Evolutionary conservation across 805 yeast genomes (phyloP).

Genomic region (Teunomyces cretensis): DNA sequence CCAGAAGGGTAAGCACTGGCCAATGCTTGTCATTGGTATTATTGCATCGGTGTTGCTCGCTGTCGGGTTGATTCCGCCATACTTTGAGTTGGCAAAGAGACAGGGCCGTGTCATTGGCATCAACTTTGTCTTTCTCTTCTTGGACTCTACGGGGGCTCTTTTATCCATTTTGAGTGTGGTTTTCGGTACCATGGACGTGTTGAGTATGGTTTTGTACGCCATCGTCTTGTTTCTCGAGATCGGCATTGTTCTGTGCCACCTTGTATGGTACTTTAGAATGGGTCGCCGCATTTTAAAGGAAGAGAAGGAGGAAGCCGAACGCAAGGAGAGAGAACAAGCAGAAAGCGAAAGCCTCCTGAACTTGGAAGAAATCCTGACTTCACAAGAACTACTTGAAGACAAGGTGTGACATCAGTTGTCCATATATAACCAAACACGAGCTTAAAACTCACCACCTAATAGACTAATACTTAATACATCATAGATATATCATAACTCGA

Average conservation of each 20-base stretch:
- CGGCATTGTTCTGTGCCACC: slow-evolving; percentile 73
- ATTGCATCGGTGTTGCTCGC: slow-evolving; percentile 76
- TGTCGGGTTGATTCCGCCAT: slow-evolving; percentile 83
- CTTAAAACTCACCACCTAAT: not conserved
- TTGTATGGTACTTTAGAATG: slow-evolving; percentile 57
- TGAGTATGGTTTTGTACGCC: slow-evolving; percentile 76
- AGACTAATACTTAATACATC: not conserved
- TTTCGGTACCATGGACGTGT: slow-evolving; percentile 64
- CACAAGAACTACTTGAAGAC: not conserved
- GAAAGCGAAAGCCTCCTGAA: not conserved
- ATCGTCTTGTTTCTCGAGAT: slow-evolving; percentile 72
- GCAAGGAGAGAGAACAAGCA: not conserved
- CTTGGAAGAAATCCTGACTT: not conserved
- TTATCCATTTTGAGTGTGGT: slow-evolving; percentile 62
- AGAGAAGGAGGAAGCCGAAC: slow-evolving; percentile 16
- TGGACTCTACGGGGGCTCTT: slow-evolving; percentile 81
- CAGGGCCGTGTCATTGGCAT: slow-evolving; percentile 86
- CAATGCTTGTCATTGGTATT: slow-evolving; percentile 75
- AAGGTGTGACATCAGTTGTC: not conserved
- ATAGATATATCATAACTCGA: too few relatives aligned
- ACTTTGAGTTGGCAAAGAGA: slow-evolving; percentile 76
- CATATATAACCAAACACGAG: too few relatives aligned
- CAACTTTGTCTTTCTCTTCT: slow-evolving; percentile 70
- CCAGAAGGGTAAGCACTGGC: slow-evolving; percentile 62
- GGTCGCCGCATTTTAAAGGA: slow-evolving; percentile 28